These are phyloP conservation scores for Penicillium sp. DNA, from an alignment of 2,329 filamentous ascomycete genomes.

Conservation along the genomic window DNA sequence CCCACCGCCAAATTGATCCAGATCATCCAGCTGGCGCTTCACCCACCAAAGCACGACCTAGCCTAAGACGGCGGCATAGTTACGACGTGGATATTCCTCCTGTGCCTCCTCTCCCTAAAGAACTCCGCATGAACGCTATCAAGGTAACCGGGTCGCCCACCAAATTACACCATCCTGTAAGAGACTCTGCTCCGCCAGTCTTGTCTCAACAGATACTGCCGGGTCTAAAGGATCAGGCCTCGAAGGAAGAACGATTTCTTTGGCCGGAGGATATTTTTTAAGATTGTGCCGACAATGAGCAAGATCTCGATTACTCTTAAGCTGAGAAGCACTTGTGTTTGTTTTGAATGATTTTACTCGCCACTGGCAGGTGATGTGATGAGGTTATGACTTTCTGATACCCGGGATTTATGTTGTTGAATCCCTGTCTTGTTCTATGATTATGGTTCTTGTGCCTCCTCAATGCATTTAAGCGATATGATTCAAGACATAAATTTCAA, in stretches of 20 bases:
- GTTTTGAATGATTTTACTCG: background rate
- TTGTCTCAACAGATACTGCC: conserved; percentile 7
- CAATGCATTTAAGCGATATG: background rate
- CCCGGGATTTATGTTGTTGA: conserved; percentile 11
- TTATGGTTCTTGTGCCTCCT: background rate
- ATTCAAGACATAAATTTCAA: background rate
- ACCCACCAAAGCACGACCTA: conserved; percentile 18
- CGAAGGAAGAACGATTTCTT: conserved; percentile 32
- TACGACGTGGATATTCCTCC: conserved; percentile 39
- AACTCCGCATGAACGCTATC: conserved; percentile 30
- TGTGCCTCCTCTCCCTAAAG: conserved; percentile 41
- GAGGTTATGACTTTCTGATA: conserved; percentile 24
- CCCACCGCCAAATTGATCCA: conserved; percentile 22
- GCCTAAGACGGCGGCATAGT: conserved; percentile 9
- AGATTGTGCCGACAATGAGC: background rate
- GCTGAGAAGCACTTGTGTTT: background rate
- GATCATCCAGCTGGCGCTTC: conserved; percentile 20
- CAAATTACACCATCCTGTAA: conserved; percentile 17
- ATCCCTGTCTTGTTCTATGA: background rate
- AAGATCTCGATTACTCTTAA: background rate
- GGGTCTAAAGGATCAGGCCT: conserved; percentile 4
- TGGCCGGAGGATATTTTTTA: conserved; percentile 49
- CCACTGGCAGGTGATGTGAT: conserved; percentile 13
- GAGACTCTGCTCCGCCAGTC: conserved; percentile 1
- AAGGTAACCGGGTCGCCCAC: conserved; percentile 28